Evolutionary conservation across 164 flowering plant genomes (phyloP), one percentile per base, ranked within the genome.

Genomic region (Vitis cinerea): DNA sequence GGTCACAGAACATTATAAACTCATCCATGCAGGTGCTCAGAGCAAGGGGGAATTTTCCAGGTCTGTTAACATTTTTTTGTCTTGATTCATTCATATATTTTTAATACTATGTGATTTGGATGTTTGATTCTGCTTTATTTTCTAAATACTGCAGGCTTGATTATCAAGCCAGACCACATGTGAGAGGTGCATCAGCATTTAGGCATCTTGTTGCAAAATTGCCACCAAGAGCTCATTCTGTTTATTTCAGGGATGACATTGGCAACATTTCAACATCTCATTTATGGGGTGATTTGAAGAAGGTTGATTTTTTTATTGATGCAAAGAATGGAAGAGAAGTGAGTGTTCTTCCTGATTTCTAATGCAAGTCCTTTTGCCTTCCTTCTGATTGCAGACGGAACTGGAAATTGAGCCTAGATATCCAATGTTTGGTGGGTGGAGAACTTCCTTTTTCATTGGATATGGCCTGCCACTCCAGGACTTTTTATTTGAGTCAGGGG

Each of bases 341-440:
- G 15, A 3, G 44, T 37, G 44, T 3, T 37, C 44, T 37, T 37
- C 44, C 44, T 37, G 16, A 0, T 51, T 49, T 15, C 8, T 6
- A 17, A 30, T 50, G 27, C 77, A 29, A 50, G 62, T 54, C 49
- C 7, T 55, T 9, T 44, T 29, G 4, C 13, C 19, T 67, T 44
- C 37, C 66, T 52, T 23, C 49, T 67, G 12, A 60, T 58, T 86
- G 83, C 97, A 92, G 98, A 93, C 95, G 4, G 89, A 92, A 70
- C 79, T 93, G 77, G 82, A 82, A 75, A 84, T 96, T 78, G 98
- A 92, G 77, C 99, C 98, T 49, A 83, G 98, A 50, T 96, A 81
- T 78, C 99, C 99, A 10, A 75, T 96, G 89, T 87, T 93, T 82
- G 97, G 99, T 69, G 98, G 99, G 29, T 96, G 99, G 98, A 89